These are phyloP conservation scores for Grammothele lineata DNA, from an alignment of 768 basidiomycete species.

Conservation along the genomic window DNA sequence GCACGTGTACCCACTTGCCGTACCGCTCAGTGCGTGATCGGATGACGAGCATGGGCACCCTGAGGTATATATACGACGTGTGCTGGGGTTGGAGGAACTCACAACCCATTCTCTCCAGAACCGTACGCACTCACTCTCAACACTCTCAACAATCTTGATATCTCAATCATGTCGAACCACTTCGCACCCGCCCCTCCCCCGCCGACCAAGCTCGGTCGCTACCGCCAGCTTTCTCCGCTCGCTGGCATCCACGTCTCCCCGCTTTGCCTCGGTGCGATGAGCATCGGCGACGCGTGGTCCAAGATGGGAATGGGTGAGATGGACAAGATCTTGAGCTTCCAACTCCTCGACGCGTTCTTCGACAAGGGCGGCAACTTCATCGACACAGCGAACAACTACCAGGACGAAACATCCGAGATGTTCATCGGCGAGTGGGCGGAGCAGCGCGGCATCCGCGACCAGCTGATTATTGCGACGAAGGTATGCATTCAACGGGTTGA, in stretches of 20 bases:
- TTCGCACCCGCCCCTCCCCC: slow-evolving; percentile 14
- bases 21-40: no score
- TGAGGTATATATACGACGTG: no score
- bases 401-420: slow-evolving; percentile 29
- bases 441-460: slow-evolving; percentile 35
- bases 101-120: no score
- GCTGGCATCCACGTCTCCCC: slow-evolving; percentile 37
- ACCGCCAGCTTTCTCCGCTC: slow-evolving; percentile 30
- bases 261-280: slow-evolving; percentile 34
- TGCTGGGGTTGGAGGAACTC: no score
- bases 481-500: no score
- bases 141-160: no score
- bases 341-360: slow-evolving; percentile 22
- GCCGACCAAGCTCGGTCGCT: slow-evolving; percentile 23
- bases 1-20: no score
- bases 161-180: no score
- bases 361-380: slow-evolving; percentile 32
- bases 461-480: slow-evolving; percentile 42
- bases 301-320: slow-evolving; percentile 27
- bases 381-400: slow-evolving; percentile 35
- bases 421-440: slow-evolving; percentile 48
- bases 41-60: no score
- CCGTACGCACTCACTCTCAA: no score
- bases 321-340: slow-evolving; percentile 32
- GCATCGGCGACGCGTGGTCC: slow-evolving; percentile 34